phyloP scores from a whole-genome alignment of 2,329 filamentous ascomycete species.

The Elsinoe arachidis region DNA sequence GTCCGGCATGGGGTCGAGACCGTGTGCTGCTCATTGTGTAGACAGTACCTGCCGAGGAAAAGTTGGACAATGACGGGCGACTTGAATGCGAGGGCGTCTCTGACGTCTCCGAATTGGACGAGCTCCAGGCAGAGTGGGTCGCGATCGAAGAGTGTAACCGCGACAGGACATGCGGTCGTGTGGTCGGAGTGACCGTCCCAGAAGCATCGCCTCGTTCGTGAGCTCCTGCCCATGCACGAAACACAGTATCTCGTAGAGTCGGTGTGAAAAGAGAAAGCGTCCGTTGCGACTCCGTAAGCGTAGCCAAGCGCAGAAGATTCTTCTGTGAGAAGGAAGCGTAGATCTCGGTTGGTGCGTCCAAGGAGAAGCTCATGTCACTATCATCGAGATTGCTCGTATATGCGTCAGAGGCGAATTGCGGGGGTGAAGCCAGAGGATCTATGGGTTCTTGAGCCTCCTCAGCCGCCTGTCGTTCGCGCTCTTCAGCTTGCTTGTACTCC shows the following conservation, averaged over 20 bases:
- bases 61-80: constrained; percentile 56
- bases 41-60: constrained; percentile 44
- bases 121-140: constrained; percentile 45
- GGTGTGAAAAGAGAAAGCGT: constrained; percentile 89
- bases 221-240: constrained; percentile 81
- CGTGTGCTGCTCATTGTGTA: constrained; percentile 52
- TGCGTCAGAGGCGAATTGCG: constrained; percentile 61
- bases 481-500: constrained; percentile 64
- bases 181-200: constrained; percentile 32
- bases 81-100: constrained; percentile 59
- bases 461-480: constrained; percentile 43
- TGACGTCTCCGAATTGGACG: constrained; percentile 50
- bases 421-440: constrained; percentile 35
- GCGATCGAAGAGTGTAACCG: constrained; percentile 42
- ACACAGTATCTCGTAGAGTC: constrained; percentile 80
- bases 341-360: constrained; percentile 71
- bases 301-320: constrained; percentile 74
- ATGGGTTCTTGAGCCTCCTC: constrained; percentile 20
- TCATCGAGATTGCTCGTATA: constrained; percentile 59
- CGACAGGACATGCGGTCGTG: constrained; percentile 37
- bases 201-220: constrained; percentile 58
- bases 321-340: constrained; percentile 93
- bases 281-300: constrained; percentile 77
- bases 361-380: constrained; percentile 64
- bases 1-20: constrained; percentile 51